Percentiles rank a stretch among this genome's conserved stretches.
Evolutionary conservation across 768 basidiomycete genomes (phyloP).

Genomic region (Pulveroboletus sp.): DNA sequence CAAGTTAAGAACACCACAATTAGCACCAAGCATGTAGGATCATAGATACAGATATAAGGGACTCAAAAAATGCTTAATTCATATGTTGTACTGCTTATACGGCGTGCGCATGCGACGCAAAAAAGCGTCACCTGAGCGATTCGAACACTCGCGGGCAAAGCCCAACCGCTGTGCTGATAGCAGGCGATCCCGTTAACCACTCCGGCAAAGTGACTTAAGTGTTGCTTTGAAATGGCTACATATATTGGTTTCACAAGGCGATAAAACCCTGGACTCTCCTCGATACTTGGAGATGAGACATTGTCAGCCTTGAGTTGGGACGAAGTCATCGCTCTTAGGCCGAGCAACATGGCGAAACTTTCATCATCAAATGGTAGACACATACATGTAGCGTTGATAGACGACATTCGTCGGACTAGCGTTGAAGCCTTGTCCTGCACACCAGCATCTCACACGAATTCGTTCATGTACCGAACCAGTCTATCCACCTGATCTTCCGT

Average conservation of each 20-base stretch:
- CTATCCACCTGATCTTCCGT: slow-evolving; percentile 67
- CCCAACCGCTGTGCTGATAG: slow-evolving; percentile 54
- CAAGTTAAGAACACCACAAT: too few relatives aligned
- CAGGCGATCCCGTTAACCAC: slow-evolving; percentile 89
- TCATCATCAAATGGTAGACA: neutral
- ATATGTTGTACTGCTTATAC: too few relatives aligned
- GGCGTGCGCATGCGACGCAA: slow-evolving; percentile 5
- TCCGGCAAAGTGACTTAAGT: slow-evolving; percentile 80
- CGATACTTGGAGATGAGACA: too few relatives aligned
- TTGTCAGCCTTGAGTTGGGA: too few relatives aligned
- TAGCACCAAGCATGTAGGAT: too few relatives aligned
- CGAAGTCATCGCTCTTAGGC: neutral
- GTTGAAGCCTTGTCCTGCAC: slow-evolving; percentile 4
- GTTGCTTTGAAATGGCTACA: neutral
- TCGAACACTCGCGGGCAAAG: slow-evolving; percentile 61
- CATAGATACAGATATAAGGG: too few relatives aligned
- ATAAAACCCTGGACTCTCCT: too few relatives aligned
- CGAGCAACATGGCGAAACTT: neutral
- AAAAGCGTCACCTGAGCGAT: slow-evolving; percentile 57
- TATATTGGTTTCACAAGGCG: neutral
- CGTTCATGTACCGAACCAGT: slow-evolving; percentile 54
- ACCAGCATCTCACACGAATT: slow-evolving; percentile 37
- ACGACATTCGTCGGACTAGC: neutral
- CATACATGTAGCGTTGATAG: neutral
- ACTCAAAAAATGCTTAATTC: neutral